Evolutionary conservation across 768 basidiomycete species (phyloP), one percentile per base, ranked within the genome.

Genomic region (Boletus rex-veris): DNA sequence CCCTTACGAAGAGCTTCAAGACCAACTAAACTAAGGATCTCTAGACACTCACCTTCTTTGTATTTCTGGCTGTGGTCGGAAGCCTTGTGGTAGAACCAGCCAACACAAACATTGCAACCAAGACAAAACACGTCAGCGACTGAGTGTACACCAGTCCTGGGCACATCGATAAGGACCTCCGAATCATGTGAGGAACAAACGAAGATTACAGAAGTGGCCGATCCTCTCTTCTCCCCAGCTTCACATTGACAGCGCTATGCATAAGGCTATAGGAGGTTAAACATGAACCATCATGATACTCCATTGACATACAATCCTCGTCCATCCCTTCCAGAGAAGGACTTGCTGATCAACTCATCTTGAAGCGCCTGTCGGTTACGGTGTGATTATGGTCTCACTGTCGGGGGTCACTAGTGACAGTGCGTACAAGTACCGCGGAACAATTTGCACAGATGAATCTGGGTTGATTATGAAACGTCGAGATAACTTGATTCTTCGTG

Each of bases 11-110:
- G 10, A 42, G 41, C 9, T 26, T 42, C 12, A 26, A 36, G 30
- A 37, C 31, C 11, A 31, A n/a, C 35, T 9, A 9, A 60, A 45
- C 18, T 10, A 16, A 9, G 21, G 38, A 40, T 15, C 1, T 26
- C 31, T 3, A 6, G 6, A 54, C 12, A 28, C 78, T 37, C 33
- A 82, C 90, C 86, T 80, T 92, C 90, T 69, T 92, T 92, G 65
- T 92, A 92, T 65, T 86, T 90, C 79, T 92, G 90, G 3, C 81
- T 77, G 37, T 75, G 73, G 58, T 92, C 87, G 0, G 84, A 79
- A 12, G 90, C 88, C 64, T 85, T 87, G 67, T 88, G 82, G 60
- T 92, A 92, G 64, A 77, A 90, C 90, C 90, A 92, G 1, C 90
- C 90, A 5, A 92, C 53, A 35, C 87, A 78, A 15, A 88, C 88